Evolutionary conservation across 352 stramenopile species (phyloP).

Genomic region (Peronospora belbahrii): DNA sequence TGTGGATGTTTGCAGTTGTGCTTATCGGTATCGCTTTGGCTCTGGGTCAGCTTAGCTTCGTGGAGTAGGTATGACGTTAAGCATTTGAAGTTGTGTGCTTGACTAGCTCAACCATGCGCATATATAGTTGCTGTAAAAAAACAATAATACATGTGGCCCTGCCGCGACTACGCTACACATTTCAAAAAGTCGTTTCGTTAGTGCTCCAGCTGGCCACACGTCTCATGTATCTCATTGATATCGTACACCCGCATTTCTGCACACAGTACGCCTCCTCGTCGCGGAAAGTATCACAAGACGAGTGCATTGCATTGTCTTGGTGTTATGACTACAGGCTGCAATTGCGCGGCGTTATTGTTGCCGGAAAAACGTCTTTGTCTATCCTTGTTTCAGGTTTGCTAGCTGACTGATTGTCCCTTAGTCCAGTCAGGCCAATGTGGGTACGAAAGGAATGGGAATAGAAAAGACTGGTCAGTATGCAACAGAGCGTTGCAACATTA

Average conservation of each 20-base stretch:
- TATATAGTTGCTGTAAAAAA: too few species aligned
- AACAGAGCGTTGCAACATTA: background rate
- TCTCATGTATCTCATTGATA: conserved; percentile 74
- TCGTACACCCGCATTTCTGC: conserved; percentile 63
- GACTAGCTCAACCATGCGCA: too few species aligned
- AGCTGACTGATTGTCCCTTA: background rate
- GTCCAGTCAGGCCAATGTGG: background rate
- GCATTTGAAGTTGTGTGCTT: background rate
- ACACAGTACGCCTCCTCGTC: conserved; percentile 71
- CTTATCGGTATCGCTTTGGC: conserved; percentile 27
- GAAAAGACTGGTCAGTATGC: conserved; percentile 3
- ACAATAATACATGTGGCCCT: too few species aligned
- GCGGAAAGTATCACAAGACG: conserved; percentile 54
- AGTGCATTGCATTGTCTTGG: conserved; percentile 53
- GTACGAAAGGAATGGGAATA: background rate
- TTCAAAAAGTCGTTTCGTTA: conserved; percentile 77
- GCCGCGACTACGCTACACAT: too few species aligned
- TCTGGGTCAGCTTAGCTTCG: conserved; percentile 28
- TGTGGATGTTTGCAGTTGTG: conserved; percentile 39
- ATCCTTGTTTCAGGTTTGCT: conserved; percentile 1
- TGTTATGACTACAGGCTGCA: conserved; percentile 36
- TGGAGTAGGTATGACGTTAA: conserved; percentile 12
- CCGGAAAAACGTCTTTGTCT: conserved; percentile 38
- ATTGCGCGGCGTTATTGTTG: conserved; percentile 14
- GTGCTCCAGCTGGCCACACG: conserved; percentile 60